Conservation (phyloP, 176 grass and related monocot genomes). For the Olyra latifolia region DNA sequence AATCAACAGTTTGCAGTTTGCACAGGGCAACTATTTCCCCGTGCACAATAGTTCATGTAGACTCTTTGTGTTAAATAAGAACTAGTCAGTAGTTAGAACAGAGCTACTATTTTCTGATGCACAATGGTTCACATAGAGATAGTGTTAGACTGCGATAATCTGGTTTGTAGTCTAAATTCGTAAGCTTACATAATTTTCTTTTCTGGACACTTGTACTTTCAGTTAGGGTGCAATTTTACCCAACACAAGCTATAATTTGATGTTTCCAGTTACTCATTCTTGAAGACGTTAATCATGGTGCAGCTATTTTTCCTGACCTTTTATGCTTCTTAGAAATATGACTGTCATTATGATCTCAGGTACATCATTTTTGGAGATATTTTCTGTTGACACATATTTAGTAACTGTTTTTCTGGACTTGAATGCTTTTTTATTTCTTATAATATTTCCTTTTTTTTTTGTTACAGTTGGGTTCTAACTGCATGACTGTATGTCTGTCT, state of each 20-base stretch:
- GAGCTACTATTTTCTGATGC: background rate
- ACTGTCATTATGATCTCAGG: background rate
- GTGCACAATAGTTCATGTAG: background rate
- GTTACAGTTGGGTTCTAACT: background rate
- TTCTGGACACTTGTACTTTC: background rate
- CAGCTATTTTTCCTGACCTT: slow-evolving; percentile 13
- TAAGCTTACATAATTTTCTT: background rate
- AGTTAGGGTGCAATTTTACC: background rate
- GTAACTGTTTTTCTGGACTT: slow-evolving; percentile 1
- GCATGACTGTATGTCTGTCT: background rate
- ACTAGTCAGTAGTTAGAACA: background rate
- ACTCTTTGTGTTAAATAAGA: slow-evolving; percentile 8
- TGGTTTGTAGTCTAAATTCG: background rate
- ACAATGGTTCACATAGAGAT: background rate
- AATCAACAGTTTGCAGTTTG: background rate
- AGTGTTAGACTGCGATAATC: background rate
- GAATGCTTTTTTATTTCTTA: background rate
- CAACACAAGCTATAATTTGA: slow-evolving; percentile 4
- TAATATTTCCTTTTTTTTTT: background rate
- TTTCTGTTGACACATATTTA: background rate
- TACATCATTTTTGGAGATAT: background rate
- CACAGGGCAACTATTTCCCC: background rate
- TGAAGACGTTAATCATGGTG: background rate
- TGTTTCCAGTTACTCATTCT: slow-evolving; percentile 8
- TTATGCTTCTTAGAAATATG: background rate